phyloP scores from a whole-genome alignment of 768 basidiomycete genomes.

The Leccinum ochraceum region DNA sequence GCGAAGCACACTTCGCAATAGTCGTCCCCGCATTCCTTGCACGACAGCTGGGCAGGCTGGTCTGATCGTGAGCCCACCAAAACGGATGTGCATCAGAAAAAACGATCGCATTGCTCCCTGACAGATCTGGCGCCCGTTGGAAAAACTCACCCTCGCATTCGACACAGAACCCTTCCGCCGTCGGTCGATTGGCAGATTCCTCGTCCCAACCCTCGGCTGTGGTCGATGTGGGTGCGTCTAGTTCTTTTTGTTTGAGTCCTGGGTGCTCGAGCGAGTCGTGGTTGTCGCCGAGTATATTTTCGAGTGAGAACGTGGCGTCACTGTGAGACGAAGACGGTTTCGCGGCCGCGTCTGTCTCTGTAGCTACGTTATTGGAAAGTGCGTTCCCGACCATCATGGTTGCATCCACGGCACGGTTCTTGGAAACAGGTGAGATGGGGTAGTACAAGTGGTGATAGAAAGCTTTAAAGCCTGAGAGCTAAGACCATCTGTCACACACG shows the following conservation, averaged over 20 bases:
- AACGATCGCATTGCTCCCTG: background rate
- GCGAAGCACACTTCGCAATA: conserved; percentile 89
- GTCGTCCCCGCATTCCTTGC: conserved; percentile 68
- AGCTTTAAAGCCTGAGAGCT: conserved; percentile 4
- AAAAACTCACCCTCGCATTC: conserved; percentile 77
- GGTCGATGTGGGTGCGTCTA: conserved; percentile 32
- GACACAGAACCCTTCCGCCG: conserved; percentile 68
- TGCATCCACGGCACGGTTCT: conserved; percentile 12
- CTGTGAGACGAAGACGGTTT: conserved; percentile 6
- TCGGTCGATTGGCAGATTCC: conserved; percentile 47
- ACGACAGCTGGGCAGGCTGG: conserved; percentile 77
- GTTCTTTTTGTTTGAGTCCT: conserved; percentile 32
- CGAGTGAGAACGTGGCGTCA: conserved; percentile 51
- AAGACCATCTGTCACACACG: conserved; percentile 17
- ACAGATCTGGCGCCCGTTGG: background rate
- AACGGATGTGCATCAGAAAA: background rate
- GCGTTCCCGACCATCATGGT: conserved; percentile 23
- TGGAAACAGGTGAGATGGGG: conserved; percentile 4
- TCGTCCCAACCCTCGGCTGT: conserved; percentile 67
- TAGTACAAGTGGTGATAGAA: conserved; percentile 15
- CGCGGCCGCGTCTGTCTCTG: conserved; percentile 15
- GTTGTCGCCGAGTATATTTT: conserved; percentile 66
- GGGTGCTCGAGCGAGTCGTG: conserved; percentile 66
- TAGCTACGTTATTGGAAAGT: conserved; percentile 16
- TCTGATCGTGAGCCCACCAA: conserved; percentile 43